Conservation (phyloP, 2,329 filamentous ascomycete genomes). For the Dactylellina leptospora region DNA sequence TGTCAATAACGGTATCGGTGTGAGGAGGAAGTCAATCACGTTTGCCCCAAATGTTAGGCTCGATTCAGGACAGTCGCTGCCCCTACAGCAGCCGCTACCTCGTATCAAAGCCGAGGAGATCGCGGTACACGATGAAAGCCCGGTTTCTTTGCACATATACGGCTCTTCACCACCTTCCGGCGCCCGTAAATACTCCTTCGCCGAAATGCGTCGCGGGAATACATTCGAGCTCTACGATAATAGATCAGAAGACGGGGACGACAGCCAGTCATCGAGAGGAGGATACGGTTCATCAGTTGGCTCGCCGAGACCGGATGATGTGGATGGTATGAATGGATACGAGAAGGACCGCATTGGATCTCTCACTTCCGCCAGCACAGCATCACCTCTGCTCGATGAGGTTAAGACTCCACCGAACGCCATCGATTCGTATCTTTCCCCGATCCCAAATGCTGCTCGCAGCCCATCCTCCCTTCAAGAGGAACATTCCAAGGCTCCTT, state of each 20-base stretch:
- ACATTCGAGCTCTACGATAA: slow-evolving; percentile 48
- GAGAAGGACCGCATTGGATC: slow-evolving; percentile 47
- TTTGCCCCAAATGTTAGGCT: slow-evolving; percentile 57
- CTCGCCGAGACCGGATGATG: slow-evolving; percentile 28
- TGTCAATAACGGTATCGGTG: slow-evolving; percentile 36
- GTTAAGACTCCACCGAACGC: slow-evolving; percentile 44
- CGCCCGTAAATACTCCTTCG: slow-evolving; percentile 32
- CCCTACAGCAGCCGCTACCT: slow-evolving; percentile 53
- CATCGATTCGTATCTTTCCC: slow-evolving; percentile 45
- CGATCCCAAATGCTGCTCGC: slow-evolving; percentile 19
- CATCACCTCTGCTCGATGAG: slow-evolving; percentile 47
- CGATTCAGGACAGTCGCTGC: slow-evolving; percentile 54
- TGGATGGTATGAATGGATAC: slow-evolving; percentile 37
- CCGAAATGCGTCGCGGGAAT: slow-evolving; percentile 15
- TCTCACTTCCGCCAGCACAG: slow-evolving; percentile 48
- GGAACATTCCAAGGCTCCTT: slow-evolving; percentile 30
- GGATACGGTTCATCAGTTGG: slow-evolving; percentile 47
- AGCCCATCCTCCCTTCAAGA: slow-evolving; percentile 49
- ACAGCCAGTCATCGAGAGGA: slow-evolving; percentile 44
- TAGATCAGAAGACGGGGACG: slow-evolving; percentile 48
- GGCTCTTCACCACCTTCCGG: slow-evolving; percentile 38
- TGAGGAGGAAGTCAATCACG: slow-evolving; percentile 56
- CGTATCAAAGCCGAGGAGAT: slow-evolving; percentile 37
- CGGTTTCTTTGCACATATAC: slow-evolving; percentile 40
- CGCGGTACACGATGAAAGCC: slow-evolving; percentile 16